phyloP scores from a whole-genome alignment of 2,329 filamentous ascomycete species.

The Apiospora marii region DNA sequence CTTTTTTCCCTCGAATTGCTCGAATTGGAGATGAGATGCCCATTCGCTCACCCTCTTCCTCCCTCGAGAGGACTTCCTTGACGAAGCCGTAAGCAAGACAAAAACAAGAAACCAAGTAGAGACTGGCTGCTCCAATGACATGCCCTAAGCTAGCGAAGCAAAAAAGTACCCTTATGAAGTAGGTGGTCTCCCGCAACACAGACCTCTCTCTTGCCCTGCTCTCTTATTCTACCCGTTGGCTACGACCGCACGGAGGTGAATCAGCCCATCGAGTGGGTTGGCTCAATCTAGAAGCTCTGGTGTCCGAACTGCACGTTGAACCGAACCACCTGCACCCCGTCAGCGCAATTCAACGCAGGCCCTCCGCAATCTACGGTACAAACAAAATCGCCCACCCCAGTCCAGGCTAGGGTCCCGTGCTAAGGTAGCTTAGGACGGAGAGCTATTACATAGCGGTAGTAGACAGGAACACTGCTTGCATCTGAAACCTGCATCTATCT shows the following conservation, averaged over 20 bases:
- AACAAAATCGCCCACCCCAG: conserved; percentile 14
- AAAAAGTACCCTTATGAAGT: not conserved
- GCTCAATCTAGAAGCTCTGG: not conserved
- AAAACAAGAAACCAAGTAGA: not conserved
- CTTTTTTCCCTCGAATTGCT: not conserved
- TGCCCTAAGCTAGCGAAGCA: not conserved
- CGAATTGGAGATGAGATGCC: not conserved
- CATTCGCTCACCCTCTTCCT: not conserved
- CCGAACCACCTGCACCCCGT: conserved; percentile 1
- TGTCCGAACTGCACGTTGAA: not conserved
- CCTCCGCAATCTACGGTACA: conserved; percentile 16
- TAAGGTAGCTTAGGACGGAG: conserved; percentile 6
- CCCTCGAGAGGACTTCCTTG: not conserved
- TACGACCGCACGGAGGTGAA: conserved; percentile 12
- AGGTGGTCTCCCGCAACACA: not conserved
- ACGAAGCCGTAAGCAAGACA: not conserved
- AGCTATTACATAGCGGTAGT: conserved; percentile 10
- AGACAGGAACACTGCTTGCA: conserved; percentile 15
- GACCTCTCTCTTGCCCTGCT: conserved; percentile 9
- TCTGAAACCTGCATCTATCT: conserved; percentile 13
- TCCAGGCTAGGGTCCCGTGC: conserved; percentile 7
- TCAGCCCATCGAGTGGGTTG: conserved; percentile 7
- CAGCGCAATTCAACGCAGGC: not conserved
- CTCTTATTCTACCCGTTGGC: not conserved
- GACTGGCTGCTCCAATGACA: not conserved